phyloP scores from a whole-genome alignment of 2,329 filamentous ascomycete genomes.

The Sclerotiophoma versabilis region DNA sequence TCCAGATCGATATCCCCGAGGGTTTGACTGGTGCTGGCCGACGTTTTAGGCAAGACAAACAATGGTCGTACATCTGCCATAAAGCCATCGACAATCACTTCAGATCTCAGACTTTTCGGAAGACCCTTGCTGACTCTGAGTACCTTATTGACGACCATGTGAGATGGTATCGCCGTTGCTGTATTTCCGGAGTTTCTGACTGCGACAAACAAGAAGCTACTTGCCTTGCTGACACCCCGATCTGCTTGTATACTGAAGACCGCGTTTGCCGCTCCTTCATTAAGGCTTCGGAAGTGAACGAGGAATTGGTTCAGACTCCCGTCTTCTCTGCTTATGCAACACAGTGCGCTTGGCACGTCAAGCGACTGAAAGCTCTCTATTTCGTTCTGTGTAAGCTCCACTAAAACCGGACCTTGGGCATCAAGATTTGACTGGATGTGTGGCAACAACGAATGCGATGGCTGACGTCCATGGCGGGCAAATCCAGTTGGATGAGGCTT shows the following conservation, averaged over 20 bases:
- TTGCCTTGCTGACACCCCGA: background rate
- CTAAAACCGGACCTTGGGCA: background rate
- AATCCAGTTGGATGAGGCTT: background rate
- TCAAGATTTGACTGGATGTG: conserved; percentile 1
- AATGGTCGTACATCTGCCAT: conserved; percentile 38
- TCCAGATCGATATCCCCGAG: conserved; percentile 15
- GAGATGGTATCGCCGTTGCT: conserved; percentile 16
- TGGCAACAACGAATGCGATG: conserved; percentile 13
- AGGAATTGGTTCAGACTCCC: conserved; percentile 9
- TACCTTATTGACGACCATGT: conserved; percentile 28
- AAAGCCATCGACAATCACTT: conserved; percentile 38
- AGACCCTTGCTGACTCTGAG: conserved; percentile 42
- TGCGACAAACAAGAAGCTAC: conserved; percentile 27
- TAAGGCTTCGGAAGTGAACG: conserved; percentile 36
- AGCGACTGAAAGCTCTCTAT: conserved; percentile 13
- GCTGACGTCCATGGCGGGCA: conserved; percentile 9
- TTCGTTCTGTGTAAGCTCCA: conserved; percentile 16
- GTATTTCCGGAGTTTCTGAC: conserved; percentile 8
- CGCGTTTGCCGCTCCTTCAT: conserved; percentile 46
- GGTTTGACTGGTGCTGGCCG: conserved; percentile 1
- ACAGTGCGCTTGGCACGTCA: conserved; percentile 18
- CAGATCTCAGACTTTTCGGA: conserved; percentile 32
- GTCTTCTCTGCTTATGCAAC: conserved; percentile 21
- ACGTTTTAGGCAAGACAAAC: conserved; percentile 24
- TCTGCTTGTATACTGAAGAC: conserved; percentile 36